Base-by-base conservation (phyloP, 768 basidiomycete species). In the Pulveroboletus sp. region DNA sequence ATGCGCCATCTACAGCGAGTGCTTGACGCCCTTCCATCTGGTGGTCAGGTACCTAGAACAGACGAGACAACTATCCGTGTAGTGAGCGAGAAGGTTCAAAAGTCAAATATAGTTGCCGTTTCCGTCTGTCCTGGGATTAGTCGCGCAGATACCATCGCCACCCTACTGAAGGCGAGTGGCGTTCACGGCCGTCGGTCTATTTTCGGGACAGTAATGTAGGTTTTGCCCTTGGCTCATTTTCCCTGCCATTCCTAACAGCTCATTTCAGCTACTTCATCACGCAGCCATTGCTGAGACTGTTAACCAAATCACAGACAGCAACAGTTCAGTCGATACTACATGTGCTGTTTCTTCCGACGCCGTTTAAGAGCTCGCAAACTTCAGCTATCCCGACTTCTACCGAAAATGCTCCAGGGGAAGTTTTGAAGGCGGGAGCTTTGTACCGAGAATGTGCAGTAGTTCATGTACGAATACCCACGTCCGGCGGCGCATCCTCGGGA, bases 1-100 rank as follows among this genome's bases (percentile, higher is more conserved):
- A 85, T 83, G 38, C 77, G 82, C 7, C 91, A 95, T 69, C 76
- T 96, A 5, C 92, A 95, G 62, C 80, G 86, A 10, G 78, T 94
- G 26, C 70, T 94, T 28, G 88, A 94, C 58, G 87, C 90, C 0
- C 77, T 95, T 2, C 88, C 89, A 0, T 70, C 73, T 5, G 74
- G 80, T 11, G 77, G 80, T 1, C 81, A 80, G 50, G 64, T 77
- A 3, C 78, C 81, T 7, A 59, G 58, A 43, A 67, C 69, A 31
- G 64, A 73, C 37, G 65, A 64, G 46, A 51, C 57, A 36, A 50
- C 63, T 2, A 55, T 71, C 36, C 64, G 54, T 8, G 75, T 77
- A 0, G 71, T 76, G 42, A 70, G 67, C 52, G 58, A 69, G 2
- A 72, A 73, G 52, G 49, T 61, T 11, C 79, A 85, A 51, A 78